phyloP scores from a whole-genome alignment of 129 eudicot genomes.

The Flaveria linearis region DNA sequence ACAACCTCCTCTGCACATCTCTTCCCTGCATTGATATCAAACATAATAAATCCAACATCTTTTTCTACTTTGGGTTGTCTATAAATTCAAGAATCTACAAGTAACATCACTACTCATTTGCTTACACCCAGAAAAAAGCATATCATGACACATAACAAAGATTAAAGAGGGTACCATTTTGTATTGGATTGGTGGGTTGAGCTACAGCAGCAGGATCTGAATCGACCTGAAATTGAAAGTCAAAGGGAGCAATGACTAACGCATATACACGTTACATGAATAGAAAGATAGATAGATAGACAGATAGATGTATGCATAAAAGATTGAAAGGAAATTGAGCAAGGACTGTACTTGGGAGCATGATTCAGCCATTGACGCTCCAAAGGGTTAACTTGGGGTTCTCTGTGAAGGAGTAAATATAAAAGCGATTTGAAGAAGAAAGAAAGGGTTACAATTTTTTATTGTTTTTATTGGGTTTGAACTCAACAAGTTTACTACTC shows the following conservation, averaged over 20 bases:
- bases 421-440: too few species aligned
- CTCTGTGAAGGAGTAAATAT: not conserved
- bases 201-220: constrained; percentile 17
- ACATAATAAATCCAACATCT: not conserved
- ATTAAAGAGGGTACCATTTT: not conserved
- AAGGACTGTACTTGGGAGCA: constrained; percentile 5
- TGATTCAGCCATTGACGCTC: constrained; percentile 19
- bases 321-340: too few species aligned
- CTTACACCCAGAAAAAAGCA: too few species aligned
- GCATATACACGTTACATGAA: not conserved
- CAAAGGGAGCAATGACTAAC: not conserved
- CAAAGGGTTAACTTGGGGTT: not conserved
- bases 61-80: too few species aligned
- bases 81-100: too few species aligned
- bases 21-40: constrained; percentile 7
- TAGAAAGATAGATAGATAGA: too few species aligned
- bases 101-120: too few species aligned
- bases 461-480: too few species aligned
- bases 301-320: too few species aligned
- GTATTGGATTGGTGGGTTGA: constrained; percentile 3
- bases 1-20: constrained; percentile 5
- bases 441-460: too few species aligned
- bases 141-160: not conserved
- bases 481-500: too few species aligned
- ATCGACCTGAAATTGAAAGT: constrained; percentile 20